Evolutionary conservation across 2,329 filamentous ascomycete genomes (phyloP), one percentile per base, ranked within the genome.

Genomic region (Ophiosphaerella korrae): DNA sequence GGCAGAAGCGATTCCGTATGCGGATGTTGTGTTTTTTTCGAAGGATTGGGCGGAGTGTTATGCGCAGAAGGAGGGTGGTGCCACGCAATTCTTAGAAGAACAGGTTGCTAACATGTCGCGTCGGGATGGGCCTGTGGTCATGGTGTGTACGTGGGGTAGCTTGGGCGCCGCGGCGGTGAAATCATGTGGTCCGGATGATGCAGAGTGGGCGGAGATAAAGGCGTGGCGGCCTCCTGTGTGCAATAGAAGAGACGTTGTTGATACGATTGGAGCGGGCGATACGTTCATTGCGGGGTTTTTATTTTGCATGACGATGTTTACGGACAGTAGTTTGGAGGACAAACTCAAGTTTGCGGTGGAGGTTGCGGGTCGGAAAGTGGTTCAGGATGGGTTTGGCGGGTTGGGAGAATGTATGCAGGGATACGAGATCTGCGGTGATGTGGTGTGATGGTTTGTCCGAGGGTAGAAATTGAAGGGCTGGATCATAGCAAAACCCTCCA

Each of bases 21-120:
- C 86, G 21, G 85, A 90, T 64, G 80, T 89, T 14, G 83, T 90
- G n/a, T 89, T 90, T 68, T 90, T 87, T 73, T 89, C 88, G 11
- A 83, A 81, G 62, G 79, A 78, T 43, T 91, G 88, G 88, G 88
- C 88, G 52, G 81, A 86, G 33, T 47, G 58, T 18, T 31, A 42
- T 44, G 78, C 52, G 42, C 43, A 55, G 31, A 57, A 53, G 1
- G 58, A 41, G 24, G 9, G 2, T 0, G 42, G 57, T 38, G 45
- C 63, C 7, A 42, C 13, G 7, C 7, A 29, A 1, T 67, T 66
- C 36, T 74, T 88, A 57, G 38, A 58, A 11, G 39, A 50, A 2
- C 60, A 64, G 40, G 7, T 57, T 7, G 7, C 21, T 2, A 7
- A 29, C n/a, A 7, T 31, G 24, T 14, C n/a, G 8, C 5, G 21